Conservation (phyloP, 1,139 yeast species). For the Scheffersomyces lignicola region DNA sequence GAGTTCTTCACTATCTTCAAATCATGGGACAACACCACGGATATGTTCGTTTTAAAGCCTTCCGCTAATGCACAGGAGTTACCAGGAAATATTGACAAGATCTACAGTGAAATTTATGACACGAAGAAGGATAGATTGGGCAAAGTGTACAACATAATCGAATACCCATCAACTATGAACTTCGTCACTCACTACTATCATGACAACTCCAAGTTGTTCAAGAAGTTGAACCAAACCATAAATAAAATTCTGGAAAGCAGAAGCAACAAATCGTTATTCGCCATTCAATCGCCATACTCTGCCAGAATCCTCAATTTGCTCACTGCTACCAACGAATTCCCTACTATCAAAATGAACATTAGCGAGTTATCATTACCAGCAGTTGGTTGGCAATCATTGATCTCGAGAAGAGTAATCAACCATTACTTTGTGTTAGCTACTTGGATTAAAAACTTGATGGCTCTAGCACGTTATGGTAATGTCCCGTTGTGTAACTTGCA, state of each 20-base stretch:
- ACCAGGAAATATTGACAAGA: constrained; percentile 50
- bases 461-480: constrained; percentile 69
- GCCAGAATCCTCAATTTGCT: constrained; percentile 43
- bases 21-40: constrained; percentile 58
- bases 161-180: constrained; percentile 49
- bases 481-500: constrained; percentile 86
- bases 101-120: constrained; percentile 54
- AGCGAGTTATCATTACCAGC: constrained; percentile 66
- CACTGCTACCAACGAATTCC: constrained; percentile 55
- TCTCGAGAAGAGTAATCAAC: constrained; percentile 66
- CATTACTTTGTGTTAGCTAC: constrained; percentile 74
- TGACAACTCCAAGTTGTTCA: constrained; percentile 51
- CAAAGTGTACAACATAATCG: constrained; percentile 44
- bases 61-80: constrained; percentile 67
- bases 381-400: constrained; percentile 80
- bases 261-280: constrained; percentile 64
- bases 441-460: constrained; percentile 69
- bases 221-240: constrained; percentile 54
- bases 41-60: constrained; percentile 68
- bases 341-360: constrained; percentile 61
- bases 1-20: constrained; percentile 71
- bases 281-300: constrained; percentile 72
- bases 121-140: constrained; percentile 48
- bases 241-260: constrained; percentile 65
- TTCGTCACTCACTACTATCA: constrained; percentile 54